Base-by-base conservation (phyloP, 805 yeast species). In the Candida palmyrensis region DNA sequence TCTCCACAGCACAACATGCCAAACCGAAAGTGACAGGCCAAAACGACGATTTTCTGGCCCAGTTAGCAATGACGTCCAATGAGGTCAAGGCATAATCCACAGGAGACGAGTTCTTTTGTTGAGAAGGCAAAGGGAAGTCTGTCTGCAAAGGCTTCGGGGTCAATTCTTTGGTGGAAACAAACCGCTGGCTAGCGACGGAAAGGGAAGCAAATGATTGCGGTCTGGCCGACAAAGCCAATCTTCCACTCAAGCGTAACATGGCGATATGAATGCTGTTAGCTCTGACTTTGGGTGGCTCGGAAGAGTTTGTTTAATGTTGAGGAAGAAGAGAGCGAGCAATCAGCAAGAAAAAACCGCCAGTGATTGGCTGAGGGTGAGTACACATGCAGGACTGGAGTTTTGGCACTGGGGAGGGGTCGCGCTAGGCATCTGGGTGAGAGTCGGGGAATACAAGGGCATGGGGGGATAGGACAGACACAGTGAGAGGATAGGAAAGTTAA, bases 1-100 rank as follows among this genome's bases (percentile, higher is more conserved):
- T 85, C 63, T 85, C 95, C 26, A 85, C 94, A 40, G 95, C 95
- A 68, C 95, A 85, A 63, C 95, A 85, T 6, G 95, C 95, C 52
- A 85, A 68, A 21, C 95, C 95, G 59, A 85, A 85, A 23, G 95
- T 85, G 29, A 84, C 89, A 6, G 95, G 95, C 95, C 95, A 85
- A 59, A 85, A 85, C 2, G 92, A 82, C 18, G 94, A 86, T 55
- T 83, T 87, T 60, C 95, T 75, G 2, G 90, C 94, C 95, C 95
- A 85, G 66, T 81, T 81, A 43, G 88, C 88, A 42, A 85, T 75
- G 41, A 79, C 79, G 53, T 85, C 95, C 48, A 85, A 64, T 14
- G 89, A 75, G 12, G 95, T 84, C 54, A 85, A 69, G 2, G 87
- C 88, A 49, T 85, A 85, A 61, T 85, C 95, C 41, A 83, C 59